A percentile compares a stretch with the other conserved stretches of the same genome.
Conservation (phyloP, 345 rosid genomes). For the Rhodamnia rubescens region DNA sequence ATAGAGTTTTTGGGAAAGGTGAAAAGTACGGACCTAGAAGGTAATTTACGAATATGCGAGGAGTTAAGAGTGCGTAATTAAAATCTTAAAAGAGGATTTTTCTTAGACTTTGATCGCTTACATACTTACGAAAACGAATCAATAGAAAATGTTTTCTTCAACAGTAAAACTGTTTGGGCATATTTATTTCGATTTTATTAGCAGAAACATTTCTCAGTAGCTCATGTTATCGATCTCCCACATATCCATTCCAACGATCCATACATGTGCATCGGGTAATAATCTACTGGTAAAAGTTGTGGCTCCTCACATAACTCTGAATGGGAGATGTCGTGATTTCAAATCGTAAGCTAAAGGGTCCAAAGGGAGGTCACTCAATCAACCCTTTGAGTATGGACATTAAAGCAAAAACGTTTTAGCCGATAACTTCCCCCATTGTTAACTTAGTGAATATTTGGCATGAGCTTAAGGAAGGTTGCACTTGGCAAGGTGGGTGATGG, state of each 20-base stretch:
- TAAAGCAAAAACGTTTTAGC: not conserved
- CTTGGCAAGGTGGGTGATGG: not conserved
- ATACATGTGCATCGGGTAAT: no score
- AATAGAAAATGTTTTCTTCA: no score
- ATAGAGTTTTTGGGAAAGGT: not conserved
- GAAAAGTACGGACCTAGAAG: not conserved
- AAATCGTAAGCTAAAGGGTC: not conserved
- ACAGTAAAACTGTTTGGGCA: no score
- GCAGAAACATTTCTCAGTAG: no score
- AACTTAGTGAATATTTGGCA: not conserved
- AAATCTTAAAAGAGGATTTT: not conserved
- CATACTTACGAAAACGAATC: not conserved
- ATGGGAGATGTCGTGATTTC: not conserved
- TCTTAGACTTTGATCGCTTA: not conserved
- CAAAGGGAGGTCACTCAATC: not conserved
- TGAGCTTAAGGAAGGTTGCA: not conserved
- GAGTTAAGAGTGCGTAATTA: not conserved
- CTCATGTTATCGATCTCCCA: no score
- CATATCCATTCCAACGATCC: no score
- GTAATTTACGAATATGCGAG: not conserved
- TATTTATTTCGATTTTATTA: no score
- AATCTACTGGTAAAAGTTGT: no score
- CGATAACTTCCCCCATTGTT: not conserved
- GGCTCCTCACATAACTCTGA: no score
- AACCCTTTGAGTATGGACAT: not conserved